Evolutionary conservation across 2,329 filamentous ascomycete genomes (phyloP), one percentile per base, ranked within the genome.

Genomic region (Aspergillus fischeri): DNA sequence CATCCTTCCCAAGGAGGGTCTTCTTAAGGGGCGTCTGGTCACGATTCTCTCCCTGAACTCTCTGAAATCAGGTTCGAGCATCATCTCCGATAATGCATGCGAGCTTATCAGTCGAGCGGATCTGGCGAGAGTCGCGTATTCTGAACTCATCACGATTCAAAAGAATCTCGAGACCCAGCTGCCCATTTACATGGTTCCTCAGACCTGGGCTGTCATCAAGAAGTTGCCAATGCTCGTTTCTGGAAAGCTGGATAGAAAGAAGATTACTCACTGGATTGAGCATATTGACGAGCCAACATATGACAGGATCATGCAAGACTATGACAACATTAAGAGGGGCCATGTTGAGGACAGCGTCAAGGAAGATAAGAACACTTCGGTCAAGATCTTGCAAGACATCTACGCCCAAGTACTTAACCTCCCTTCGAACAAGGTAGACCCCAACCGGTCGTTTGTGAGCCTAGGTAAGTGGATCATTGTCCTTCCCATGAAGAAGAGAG

Each of bases 131-230:
- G 50, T 60, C 29, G 69, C 68, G 4, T 63, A 71, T 7, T 48
- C 60, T 24, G 65, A 68, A 21, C 68, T 76, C 25, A 71, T 65
- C 20, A 62, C 65, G 4, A 67, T 68, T 17, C 77, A 66, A 53
- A 77, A 75, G 54, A 73, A 64, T 29, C 70, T 78, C 21, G 71
- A 75, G 51, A 66, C 70, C 29, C 75, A 79, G 51, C 66, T 81
- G 7, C 75, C 78, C 7, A 72, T 77, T 4, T 78, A 78, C 61
- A 76, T 80, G 73, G 67, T 78, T 7, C 78, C 79, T 0, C 75
- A 73, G 58, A 65, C 59, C 51, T 72, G 75, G 73, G 65, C 70
- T 60, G 73, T 75, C 3, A 67, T 78, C 35, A 63, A 71, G 58
- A 59, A 70, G n/a, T 58, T 81, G 10, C 77, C 78, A 1, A 68